Evolutionary conservation across 306 rosid genomes (phyloP).

Genomic region (Cotoneaster glaucophyllus): DNA sequence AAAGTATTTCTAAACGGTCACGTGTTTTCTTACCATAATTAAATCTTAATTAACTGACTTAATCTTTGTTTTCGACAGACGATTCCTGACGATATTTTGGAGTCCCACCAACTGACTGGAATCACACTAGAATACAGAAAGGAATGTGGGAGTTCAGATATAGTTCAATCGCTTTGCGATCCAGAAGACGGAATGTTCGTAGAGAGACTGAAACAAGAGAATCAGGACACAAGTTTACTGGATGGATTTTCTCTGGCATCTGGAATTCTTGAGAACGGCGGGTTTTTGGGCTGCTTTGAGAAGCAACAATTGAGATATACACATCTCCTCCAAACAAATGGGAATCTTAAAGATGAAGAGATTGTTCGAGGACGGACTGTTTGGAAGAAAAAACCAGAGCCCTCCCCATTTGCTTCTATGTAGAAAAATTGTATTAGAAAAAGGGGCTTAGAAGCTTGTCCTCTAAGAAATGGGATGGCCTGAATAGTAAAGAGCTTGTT

Average conservation of each 20-base stretch:
- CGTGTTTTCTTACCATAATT: not conserved
- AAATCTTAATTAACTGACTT: not conserved
- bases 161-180: conserved; percentile 72
- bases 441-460: not conserved
- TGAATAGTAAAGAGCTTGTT: not conserved
- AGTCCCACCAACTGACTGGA: conserved; percentile 56
- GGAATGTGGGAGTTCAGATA: conserved; percentile 76
- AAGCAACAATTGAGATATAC: conserved; percentile 51
- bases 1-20: not conserved
- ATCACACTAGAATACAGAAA: conserved; percentile 71
- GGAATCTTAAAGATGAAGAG: conserved; percentile 53
- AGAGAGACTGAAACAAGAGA: conserved; percentile 37
- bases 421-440: not conserved
- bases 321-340: conserved; percentile 63
- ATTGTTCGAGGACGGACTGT: conserved; percentile 77
- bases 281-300: conserved; percentile 48
- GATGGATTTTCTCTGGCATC: conserved; percentile 63
- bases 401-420: conserved; percentile 41
- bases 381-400: conserved; percentile 61
- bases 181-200: conserved; percentile 55
- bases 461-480: not conserved
- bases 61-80: conserved; percentile 37
- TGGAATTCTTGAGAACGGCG: conserved; percentile 53
- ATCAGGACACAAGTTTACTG: conserved; percentile 29
- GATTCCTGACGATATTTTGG: conserved; percentile 59